phyloP scores from a whole-genome alignment of 1,284 basidiomycete genomes.

The Caloboletus inedulis region DNA sequence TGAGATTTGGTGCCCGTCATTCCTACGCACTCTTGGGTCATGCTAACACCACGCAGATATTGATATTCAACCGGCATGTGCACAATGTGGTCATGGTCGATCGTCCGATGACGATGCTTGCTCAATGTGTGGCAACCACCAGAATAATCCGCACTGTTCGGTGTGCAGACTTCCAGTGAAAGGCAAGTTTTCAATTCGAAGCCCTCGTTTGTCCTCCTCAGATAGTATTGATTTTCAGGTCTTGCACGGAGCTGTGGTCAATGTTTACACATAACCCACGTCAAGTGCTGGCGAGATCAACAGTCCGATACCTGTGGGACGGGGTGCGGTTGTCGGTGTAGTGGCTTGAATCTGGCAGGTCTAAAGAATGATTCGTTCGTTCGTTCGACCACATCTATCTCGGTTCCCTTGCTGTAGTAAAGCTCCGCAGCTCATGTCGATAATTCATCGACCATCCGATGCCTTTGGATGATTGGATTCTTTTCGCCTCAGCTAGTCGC shows the following conservation, averaged over 20 bases:
- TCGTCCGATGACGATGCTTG: constrained; percentile 42
- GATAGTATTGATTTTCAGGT: constrained; percentile 40
- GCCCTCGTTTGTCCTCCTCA: background rate
- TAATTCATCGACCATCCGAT: background rate
- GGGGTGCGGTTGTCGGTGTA: constrained; percentile 63
- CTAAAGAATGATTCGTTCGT: constrained; percentile 4
- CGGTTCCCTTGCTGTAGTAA: constrained; percentile 1
- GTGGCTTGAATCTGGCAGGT: constrained; percentile 4
- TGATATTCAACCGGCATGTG: constrained; percentile 38
- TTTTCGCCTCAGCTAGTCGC: too few relatives aligned
- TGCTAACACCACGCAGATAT: constrained; percentile 27
- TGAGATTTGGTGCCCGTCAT: constrained; percentile 37
- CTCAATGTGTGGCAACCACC: constrained; percentile 45
- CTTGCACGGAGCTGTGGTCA: constrained; percentile 65
- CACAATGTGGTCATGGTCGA: constrained; percentile 36
- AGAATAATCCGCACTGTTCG: constrained; percentile 54
- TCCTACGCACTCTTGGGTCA: background rate
- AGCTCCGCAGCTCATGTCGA: background rate
- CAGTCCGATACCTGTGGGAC: constrained; percentile 53
- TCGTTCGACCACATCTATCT: constrained; percentile 14
- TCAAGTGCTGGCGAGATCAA: constrained; percentile 57
- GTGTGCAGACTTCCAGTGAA: constrained; percentile 77
- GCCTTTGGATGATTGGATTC: background rate
- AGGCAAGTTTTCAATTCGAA: constrained; percentile 46
- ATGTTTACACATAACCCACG: constrained; percentile 66